Evolutionary conservation across 176 grass and related monocot species (phyloP), one percentile per base, ranked within the genome.

Genomic region (Chrysopogon serrulatus): DNA sequence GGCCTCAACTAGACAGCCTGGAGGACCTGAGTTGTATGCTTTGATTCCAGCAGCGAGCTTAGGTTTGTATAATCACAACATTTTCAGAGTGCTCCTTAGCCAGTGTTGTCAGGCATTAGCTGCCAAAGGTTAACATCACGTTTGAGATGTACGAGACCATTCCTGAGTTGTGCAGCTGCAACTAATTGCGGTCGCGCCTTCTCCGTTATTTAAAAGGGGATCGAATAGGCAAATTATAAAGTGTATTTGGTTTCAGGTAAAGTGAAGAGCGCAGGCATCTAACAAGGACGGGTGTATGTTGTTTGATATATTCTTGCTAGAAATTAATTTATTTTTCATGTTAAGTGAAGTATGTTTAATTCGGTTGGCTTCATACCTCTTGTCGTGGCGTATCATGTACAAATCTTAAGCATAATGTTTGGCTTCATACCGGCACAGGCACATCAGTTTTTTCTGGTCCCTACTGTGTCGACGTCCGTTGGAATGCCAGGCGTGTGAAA

Each of bases 1-100:
- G n/a, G 86, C 49, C 68, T 92, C 79, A 43, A 83, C 74, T 83
- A 62, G 83, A 75, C 79, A 83, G 74, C 51, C 45, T 17, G 36
- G 62, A 59, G 59, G 77, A 69, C 48, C 48, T 79, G 73, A 61
- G 77, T 54, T 65, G 33, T 23, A 73, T 74, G 59, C 39, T 84
- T 70, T 77, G 44, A 47, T 79, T 69, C 79, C 37, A 8, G 73
- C 44, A 73, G 78, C 24, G 44, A 88, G 57, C 78, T 85, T 82
- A 82, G 65, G 78, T 81, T 47, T 85, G 82, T 68, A 91, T 26
- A 27, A 61, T 2, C 30, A 57, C 76, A 82, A 88, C 72, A 80
- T 30, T 81, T n/a, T 71, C 67, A 16, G 23, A 27, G 63, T 87
- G 33, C 53, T 80, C 43, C 24, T 37, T 77, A 73, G 69, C 64